Percentiles rank a stretch among this genome's conserved stretches.
phyloP scores from a whole-genome alignment of 768 basidiomycete genomes.

The Leccinellum rugosiceps region DNA sequence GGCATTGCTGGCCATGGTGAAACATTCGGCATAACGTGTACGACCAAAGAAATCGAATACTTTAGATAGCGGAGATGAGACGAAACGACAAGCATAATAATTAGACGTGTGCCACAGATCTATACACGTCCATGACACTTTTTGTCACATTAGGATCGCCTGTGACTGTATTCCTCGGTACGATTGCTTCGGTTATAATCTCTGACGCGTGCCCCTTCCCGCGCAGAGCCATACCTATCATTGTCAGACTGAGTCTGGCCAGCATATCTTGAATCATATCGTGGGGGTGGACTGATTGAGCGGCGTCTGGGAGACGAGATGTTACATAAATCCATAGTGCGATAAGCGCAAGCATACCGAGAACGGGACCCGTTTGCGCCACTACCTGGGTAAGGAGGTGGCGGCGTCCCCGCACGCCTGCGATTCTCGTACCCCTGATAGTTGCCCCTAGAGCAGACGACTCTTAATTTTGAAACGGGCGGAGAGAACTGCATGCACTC shows the following conservation, averaged over 20 bases:
- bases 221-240: slow-evolving; percentile 48
- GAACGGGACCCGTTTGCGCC: slow-evolving; percentile 41
- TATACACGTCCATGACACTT: slow-evolving; percentile 3
- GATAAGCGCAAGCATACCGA: slow-evolving; percentile 30
- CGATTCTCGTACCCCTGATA: slow-evolving; percentile 34
- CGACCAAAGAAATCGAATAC: slow-evolving; percentile 7
- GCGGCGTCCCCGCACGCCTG: slow-evolving; percentile 50
- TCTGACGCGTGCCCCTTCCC: slow-evolving; percentile 32
- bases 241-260: slow-evolving; percentile 39
- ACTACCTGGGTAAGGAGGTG: slow-evolving; percentile 49
- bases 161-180: slow-evolving; percentile 31
- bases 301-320: slow-evolving; percentile 48
- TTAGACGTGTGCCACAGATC: slow-evolving; percentile 2
- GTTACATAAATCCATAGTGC: background rate
- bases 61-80: slow-evolving; percentile 2
- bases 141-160: slow-evolving; percentile 22
- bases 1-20: slow-evolving; percentile 1
- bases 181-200: slow-evolving; percentile 39
- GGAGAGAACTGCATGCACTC: slow-evolving; percentile 1
- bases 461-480: background rate
- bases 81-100: slow-evolving; percentile 1
- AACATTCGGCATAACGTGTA: slow-evolving; percentile 2
- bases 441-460: slow-evolving; percentile 6
- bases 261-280: slow-evolving; percentile 50
- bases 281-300: slow-evolving; percentile 63